phyloP scores from a whole-genome alignment of 164 flowering plant species.

The Annona cherimola region DNA sequence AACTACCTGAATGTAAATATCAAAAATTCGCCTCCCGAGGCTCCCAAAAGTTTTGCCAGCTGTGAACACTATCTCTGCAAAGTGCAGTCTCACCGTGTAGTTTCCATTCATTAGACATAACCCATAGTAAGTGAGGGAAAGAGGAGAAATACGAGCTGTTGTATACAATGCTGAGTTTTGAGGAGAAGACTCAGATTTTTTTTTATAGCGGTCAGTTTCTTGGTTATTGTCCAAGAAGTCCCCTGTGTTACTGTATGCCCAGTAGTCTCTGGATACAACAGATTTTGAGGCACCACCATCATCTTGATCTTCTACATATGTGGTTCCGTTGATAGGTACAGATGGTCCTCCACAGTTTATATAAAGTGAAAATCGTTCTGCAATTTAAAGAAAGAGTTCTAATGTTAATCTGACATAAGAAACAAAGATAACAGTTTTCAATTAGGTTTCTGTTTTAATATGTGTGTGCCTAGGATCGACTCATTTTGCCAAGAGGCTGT shows the following conservation, averaged over 20 bases:
- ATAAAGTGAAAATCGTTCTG: conserved; percentile 48
- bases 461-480: too few species aligned
- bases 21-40: conserved; percentile 69
- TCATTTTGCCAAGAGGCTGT: too few species aligned
- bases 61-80: conserved; percentile 65
- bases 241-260: conserved; percentile 82
- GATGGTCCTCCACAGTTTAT: conserved; percentile 79
- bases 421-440: too few species aligned
- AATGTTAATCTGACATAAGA: too few species aligned
- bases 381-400: not conserved
- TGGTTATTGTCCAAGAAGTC: conserved; percentile 59
- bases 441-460: not conserved
- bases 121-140: conserved; percentile 55
- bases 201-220: conserved; percentile 25
- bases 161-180: conserved; percentile 40
- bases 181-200: conserved; percentile 17
- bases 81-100: conserved; percentile 56
- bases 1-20: conserved; percentile 62
- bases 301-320: conserved; percentile 51
- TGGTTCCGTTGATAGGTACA: conserved; percentile 18
- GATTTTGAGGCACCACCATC: conserved; percentile 47
- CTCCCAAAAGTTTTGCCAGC: conserved; percentile 44
- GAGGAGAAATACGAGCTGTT: conserved; percentile 60
- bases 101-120: conserved; percentile 51
- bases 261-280: conserved; percentile 22